Base-by-base conservation (phyloP, 176 grass and related monocot species). In the Oryza brachyantha region DNA sequence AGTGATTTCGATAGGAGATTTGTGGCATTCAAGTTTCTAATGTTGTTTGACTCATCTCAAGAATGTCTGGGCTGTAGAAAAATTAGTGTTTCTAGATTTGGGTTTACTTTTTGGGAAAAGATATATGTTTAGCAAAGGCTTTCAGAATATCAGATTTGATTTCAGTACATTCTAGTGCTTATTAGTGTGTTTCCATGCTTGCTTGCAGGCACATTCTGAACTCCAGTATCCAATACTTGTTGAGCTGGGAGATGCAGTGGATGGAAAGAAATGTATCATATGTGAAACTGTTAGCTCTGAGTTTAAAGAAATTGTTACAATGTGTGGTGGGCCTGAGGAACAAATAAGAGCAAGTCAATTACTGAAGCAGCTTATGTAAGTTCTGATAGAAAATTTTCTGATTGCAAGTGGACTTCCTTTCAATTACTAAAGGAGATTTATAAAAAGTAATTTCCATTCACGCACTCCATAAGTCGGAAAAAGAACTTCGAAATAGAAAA, bases 221-320 rank as follows among this genome's bases (percentile, higher is more conserved):
- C 78, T 94, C 41, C 74, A 94, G 39, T 77, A 50, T 66, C 96
- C 90, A 54, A 91, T 91, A 68, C 83, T 93, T 25, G 12, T 84
- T 61, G 86, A 98, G 52, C 60, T 98, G 50, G 85, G 77, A 10
- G 76, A 78, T 76, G 72, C 38, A 5, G 70, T 98, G 64, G 42
- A 89, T 26, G 85, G 77, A 62, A 98, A 94, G 58, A 90, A 89
- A 64, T 91, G 92, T 74, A 85, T 93, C 66, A 50, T 92, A 64
- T 98, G 90, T 78, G 66, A 83, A 81, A 91, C 84, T 27, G 85
- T 90, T 68, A 66, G 46, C 14, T 86, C 54, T 1, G 96, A 94
- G 66, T 93, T 94, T 73, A 81, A 81, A 65, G 87, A 94, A 85
- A 86, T 98, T 75, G 90, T 93, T 87, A 86, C 77, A 5, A 91